Evolutionary conservation across 2,329 filamentous ascomycete species (phyloP).

Genomic region (Cladophialophora exuberans): DNA sequence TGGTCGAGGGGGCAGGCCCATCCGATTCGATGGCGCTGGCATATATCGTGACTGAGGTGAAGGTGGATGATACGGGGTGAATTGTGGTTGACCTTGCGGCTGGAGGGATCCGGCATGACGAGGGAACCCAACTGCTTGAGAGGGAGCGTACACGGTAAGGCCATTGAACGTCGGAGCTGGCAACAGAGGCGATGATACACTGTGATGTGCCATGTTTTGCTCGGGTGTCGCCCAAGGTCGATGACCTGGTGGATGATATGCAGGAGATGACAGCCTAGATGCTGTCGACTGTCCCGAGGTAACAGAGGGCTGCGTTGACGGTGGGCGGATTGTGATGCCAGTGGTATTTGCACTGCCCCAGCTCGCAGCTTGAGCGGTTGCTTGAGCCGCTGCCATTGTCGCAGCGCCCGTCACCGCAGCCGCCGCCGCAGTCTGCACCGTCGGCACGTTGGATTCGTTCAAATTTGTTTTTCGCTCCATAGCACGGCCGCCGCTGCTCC

Average conservation of each 20-base stretch:
- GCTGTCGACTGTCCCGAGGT: slow-evolving; percentile 22
- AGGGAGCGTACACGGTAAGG: slow-evolving; percentile 20
- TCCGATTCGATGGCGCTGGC: slow-evolving; percentile 15
- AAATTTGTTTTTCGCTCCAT: slow-evolving; percentile 18
- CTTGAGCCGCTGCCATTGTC: neutral
- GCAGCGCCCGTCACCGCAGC: slow-evolving; percentile 10
- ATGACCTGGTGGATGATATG: slow-evolving; percentile 26
- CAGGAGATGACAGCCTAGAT: slow-evolving; percentile 25
- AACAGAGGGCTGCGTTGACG: slow-evolving; percentile 17
- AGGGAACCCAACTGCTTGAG: slow-evolving; percentile 17
- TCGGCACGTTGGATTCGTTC: slow-evolving; percentile 10
- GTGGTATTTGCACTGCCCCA: neutral
- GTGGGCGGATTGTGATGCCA: slow-evolving; percentile 12
- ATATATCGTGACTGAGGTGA: slow-evolving; percentile 19
- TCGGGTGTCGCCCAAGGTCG: slow-evolving; percentile 29
- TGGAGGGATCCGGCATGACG: slow-evolving; percentile 10
- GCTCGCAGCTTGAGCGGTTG: too few relatives aligned
- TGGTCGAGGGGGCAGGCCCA: slow-evolving; percentile 22
- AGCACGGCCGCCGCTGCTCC: slow-evolving; percentile 20
- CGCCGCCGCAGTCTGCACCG: slow-evolving; percentile 14
- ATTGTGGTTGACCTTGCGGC: slow-evolving; percentile 11
- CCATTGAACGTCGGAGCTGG: slow-evolving; percentile 26
- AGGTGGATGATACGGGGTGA: neutral
- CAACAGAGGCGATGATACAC: slow-evolving; percentile 30
- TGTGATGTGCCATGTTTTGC: slow-evolving; percentile 29